Evolutionary conservation across 2,329 filamentous ascomycete species (phyloP), one percentile per base, ranked within the genome.

Genomic region (Xylariaceae sp.): DNA sequence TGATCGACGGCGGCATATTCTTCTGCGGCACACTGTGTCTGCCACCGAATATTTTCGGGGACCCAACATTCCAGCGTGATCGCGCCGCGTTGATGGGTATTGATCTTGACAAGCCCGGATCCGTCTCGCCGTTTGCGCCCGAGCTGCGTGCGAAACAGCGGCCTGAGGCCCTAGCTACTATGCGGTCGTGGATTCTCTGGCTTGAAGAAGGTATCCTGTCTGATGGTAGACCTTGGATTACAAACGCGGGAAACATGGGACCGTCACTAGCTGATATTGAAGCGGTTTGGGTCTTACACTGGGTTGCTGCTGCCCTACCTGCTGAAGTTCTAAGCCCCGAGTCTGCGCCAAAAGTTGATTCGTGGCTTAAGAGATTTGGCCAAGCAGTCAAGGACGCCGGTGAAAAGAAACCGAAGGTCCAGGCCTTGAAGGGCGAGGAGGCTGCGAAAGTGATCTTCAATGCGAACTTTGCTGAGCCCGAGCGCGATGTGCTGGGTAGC

Each of bases 241-340:
- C 47, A n/a, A 39, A 44, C 31, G 18, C 12, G 74, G 42, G 45
- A 5, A 45, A 38, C 7, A 36, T 75, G 2, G 66, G 67, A 16
- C 81, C 83, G 1, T 76, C 73, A 1, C 66, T 89, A 56, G 84
- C 81, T 4, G 88, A 91, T 66, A 82, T 90, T 54, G 83, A 90
- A 70, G 82, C 79, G 41, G 71, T 87, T 12, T 89, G 83, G 84
- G 76, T 80, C 0, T 77, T 90, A 58, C 78, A 86, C 66, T 90
- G 87, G 87, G 68, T 88, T 43, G 77, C 77, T 12, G 78, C 78
- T 5, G 78, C 79, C 13, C 73, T 88, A 43, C 78, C 81, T 4
- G 52, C 70, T 45, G 73, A 78, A 17, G 60, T 75, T 6, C 76
- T 89, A 56, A 79, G 78, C 2, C 63, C 71, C 13, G 66, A 67